phyloP scores from a whole-genome alignment of 805 yeast genomes.

The Sugiyamaella americana region DNA sequence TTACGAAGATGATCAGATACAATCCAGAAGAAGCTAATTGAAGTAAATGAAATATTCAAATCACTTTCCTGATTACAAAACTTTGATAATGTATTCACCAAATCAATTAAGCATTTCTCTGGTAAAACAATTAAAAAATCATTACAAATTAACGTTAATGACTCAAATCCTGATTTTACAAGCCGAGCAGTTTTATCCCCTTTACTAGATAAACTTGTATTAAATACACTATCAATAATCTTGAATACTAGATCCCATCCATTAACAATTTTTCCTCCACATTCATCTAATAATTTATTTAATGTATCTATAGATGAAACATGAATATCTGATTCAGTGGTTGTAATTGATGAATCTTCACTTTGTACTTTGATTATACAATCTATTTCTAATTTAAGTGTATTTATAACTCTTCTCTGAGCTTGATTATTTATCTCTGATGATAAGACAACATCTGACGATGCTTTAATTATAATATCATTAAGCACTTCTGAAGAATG shows the following conservation, averaged over 20 bases:
- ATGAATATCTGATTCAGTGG: slow-evolving; percentile 59
- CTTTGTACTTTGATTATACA: slow-evolving; percentile 13
- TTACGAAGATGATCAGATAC: slow-evolving; percentile 68
- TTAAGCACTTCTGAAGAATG: slow-evolving; percentile 49
- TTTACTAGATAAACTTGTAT: slow-evolving; percentile 27
- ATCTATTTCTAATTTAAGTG: slow-evolving; percentile 40
- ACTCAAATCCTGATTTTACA: slow-evolving; percentile 67
- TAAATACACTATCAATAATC: slow-evolving; percentile 37
- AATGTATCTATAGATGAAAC: slow-evolving; percentile 56
- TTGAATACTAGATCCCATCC: slow-evolving; percentile 72
- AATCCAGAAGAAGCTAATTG: slow-evolving; percentile 88
- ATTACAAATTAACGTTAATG: slow-evolving; percentile 75
- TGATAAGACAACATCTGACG: slow-evolving; percentile 26
- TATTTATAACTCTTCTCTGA: slow-evolving; percentile 38
- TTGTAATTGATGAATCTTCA: slow-evolving; percentile 9
- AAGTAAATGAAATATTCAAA: slow-evolving; percentile 81
- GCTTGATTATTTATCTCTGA: slow-evolving; percentile 12
- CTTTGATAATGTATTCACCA: slow-evolving; percentile 65
- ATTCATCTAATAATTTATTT: slow-evolving; percentile 68
- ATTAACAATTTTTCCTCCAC: slow-evolving; percentile 53
- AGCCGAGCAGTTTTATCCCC: slow-evolving; percentile 42
- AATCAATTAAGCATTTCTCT: slow-evolving; percentile 48
- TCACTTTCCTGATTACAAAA: slow-evolving; percentile 70
- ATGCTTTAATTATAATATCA: slow-evolving; percentile 34
- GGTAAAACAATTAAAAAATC: slow-evolving; percentile 78